Evolutionary conservation across 2,329 filamentous ascomycete species (phyloP).

Genomic region (Trichoderma cornu-damae): DNA sequence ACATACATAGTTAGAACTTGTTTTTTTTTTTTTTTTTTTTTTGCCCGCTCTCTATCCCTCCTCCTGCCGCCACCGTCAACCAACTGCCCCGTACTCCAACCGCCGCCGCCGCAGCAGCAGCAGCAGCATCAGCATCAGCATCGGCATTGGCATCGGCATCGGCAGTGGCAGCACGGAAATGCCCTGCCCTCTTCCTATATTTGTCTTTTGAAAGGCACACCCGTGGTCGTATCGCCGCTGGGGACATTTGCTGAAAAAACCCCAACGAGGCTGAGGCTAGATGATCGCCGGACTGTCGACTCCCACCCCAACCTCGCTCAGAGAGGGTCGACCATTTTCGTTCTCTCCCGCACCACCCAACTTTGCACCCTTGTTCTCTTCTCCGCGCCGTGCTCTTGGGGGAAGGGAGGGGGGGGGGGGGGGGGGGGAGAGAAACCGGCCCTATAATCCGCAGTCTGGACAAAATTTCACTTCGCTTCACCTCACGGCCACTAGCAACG

Average conservation of each 20-base stretch:
- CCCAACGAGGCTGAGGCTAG: slow-evolving; percentile 16
- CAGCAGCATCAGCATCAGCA: too few relatives aligned
- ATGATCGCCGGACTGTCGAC: neutral
- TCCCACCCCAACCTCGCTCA: slow-evolving; percentile 13
- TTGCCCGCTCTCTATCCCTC: slow-evolving; percentile 10
- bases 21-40: too few relatives aligned
- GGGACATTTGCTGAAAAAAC: slow-evolving; percentile 1
- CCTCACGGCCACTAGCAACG: slow-evolving; percentile 22
- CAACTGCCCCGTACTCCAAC: slow-evolving; percentile 13
- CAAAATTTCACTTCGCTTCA: slow-evolving; percentile 22
- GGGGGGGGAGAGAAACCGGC: slow-evolving; percentile 32
- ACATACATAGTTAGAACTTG: slow-evolving; percentile 19
- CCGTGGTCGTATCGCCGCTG: slow-evolving; percentile 1
- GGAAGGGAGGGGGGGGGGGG: too few relatives aligned
- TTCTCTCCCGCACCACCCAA: slow-evolving; percentile 22
- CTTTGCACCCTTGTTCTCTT: slow-evolving; percentile 20
- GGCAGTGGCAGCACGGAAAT: slow-evolving; percentile 9
- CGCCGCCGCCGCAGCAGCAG: too few relatives aligned
- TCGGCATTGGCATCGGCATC: too few relatives aligned
- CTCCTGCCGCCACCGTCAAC: slow-evolving; percentile 3
- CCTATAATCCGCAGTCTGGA: slow-evolving; percentile 31
- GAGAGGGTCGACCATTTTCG: slow-evolving; percentile 12
- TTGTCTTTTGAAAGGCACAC: neutral
- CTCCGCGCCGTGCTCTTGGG: slow-evolving; percentile 15
- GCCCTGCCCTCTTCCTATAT: slow-evolving; percentile 16